phyloP scores from a whole-genome alignment of 768 basidiomycete species.

The Trametopsis cervina region DNA sequence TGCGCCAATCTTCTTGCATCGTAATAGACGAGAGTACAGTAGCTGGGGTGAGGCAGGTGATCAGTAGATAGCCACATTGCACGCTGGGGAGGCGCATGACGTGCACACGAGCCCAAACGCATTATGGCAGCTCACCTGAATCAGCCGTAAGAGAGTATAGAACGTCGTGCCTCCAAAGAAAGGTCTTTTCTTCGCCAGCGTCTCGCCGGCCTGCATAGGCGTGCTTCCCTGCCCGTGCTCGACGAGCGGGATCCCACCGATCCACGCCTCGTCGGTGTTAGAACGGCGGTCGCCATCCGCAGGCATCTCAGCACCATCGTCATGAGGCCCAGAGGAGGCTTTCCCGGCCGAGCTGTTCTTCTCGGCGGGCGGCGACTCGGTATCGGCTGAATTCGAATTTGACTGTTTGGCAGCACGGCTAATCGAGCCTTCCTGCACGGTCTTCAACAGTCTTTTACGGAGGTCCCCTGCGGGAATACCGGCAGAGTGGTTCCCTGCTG shows the following conservation, averaged over 20 bases:
- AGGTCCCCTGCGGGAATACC: conserved; percentile 60
- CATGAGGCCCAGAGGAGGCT: no score
- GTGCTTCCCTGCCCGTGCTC: neutral
- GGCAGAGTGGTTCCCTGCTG: conserved; percentile 25
- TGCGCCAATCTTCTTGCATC: conserved; percentile 78
- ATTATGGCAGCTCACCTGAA: conserved; percentile 60
- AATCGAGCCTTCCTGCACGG: conserved; percentile 53
- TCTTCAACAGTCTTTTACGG: conserved; percentile 74
- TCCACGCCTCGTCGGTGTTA: conserved; percentile 49
- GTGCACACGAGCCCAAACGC: no score
- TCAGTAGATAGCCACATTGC: no score
- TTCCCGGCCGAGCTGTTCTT: conserved; percentile 9
- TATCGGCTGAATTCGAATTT: conserved; percentile 19
- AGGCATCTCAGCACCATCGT: neutral
- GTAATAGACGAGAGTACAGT: conserved; percentile 79
- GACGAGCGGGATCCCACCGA: conserved; percentile 33
- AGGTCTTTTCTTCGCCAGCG: conserved; percentile 33
- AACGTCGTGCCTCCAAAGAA: conserved; percentile 93
- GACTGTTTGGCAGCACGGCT: conserved; percentile 14
- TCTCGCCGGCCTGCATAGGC: conserved; percentile 17
- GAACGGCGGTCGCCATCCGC: conserved; percentile 12
- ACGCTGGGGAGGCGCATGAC: no score
- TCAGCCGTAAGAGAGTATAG: conserved; percentile 80
- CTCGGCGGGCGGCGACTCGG: conserved; percentile 31
- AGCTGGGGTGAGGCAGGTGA: conserved; percentile 44